Percentiles rank a stretch among this genome's conserved stretches.
Evolutionary conservation across 208 protist genomes (phyloP).

Genomic region (Wallacemonas sp.): DNA sequence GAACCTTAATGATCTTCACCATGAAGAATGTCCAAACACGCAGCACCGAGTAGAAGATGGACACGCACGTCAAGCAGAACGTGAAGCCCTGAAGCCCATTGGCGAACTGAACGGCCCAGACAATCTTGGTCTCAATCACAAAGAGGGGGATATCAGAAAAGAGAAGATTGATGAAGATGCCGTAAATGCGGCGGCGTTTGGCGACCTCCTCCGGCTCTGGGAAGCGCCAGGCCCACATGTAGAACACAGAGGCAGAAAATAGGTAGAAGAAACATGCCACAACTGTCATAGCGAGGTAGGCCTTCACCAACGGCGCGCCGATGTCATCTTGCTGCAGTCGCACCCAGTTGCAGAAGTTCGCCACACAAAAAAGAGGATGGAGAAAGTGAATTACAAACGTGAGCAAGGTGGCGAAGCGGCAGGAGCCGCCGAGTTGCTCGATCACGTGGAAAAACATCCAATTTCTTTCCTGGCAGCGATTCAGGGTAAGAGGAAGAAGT

Average conservation of each 20-base stretch:
- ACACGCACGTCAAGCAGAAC: conserved; percentile 75
- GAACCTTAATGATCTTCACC: conserved; percentile 79
- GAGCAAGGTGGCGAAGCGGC: conserved; percentile 65
- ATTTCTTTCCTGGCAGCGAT: not conserved
- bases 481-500: not conserved
- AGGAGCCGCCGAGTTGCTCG: conserved; percentile 59
- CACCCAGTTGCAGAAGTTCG: conserved; percentile 73
- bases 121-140: conserved; percentile 72
- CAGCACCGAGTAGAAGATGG: conserved; percentile 67
- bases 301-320: conserved; percentile 19
- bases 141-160: conserved; percentile 87
- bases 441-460: conserved; percentile 37
- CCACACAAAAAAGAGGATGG: conserved; percentile 69
- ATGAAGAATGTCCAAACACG: conserved; percentile 87
- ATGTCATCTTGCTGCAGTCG: conserved; percentile 29
- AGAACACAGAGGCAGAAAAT: conserved; percentile 73
- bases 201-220: conserved; percentile 86
- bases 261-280: conserved; percentile 71
- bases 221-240: conserved; percentile 92
- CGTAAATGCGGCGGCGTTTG: conserved; percentile 80
- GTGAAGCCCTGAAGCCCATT: conserved; percentile 61
- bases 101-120: conserved; percentile 60
- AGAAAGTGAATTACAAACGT: conserved; percentile 83
- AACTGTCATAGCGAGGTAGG: conserved; percentile 74
- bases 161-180: conserved; percentile 66